phyloP scores from a whole-genome alignment of 2,329 filamentous ascomycete species.

The Scolecobasidium constrictum region DNA sequence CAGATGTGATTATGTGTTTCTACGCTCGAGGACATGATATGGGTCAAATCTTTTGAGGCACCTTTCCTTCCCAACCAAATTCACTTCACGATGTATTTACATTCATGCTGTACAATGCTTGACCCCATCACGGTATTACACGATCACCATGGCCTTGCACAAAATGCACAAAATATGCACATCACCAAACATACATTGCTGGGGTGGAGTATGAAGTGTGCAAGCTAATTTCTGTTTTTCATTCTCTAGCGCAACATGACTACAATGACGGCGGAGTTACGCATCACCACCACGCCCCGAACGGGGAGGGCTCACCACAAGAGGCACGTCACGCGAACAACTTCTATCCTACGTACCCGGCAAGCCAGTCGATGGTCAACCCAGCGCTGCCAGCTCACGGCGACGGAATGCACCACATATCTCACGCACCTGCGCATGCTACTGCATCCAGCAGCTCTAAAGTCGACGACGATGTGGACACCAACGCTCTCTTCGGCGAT shows the following conservation, averaged over 20 bases:
- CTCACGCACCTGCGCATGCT: constrained; percentile 27
- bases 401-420: constrained; percentile 41
- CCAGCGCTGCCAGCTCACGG: constrained; percentile 56
- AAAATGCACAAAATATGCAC: too few relatives aligned
- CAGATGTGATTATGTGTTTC: constrained; percentile 61
- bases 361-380: constrained; percentile 41
- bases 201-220: constrained; percentile 3
- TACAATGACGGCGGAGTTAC: constrained; percentile 50
- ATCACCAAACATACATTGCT: not conserved
- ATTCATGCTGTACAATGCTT: constrained; percentile 13
- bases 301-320: constrained; percentile 43
- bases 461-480: constrained; percentile 47
- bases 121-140: constrained; percentile 5
- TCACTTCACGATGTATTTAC: constrained; percentile 22
- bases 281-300: constrained; percentile 55
- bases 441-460: constrained; percentile 30
- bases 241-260: constrained; percentile 44
- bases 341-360: constrained; percentile 62
- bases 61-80: constrained; percentile 16
- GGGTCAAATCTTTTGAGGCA: constrained; percentile 12
- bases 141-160: not conserved
- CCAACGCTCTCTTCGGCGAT: constrained; percentile 69
- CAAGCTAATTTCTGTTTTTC: constrained; percentile 20
- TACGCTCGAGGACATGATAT: constrained; percentile 9
- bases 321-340: constrained; percentile 66